A percentile compares a stretch with the other conserved stretches of the same genome.
phyloP scores from a whole-genome alignment of 345 rosid genomes.

The Capsella bursapastoris region DNA sequence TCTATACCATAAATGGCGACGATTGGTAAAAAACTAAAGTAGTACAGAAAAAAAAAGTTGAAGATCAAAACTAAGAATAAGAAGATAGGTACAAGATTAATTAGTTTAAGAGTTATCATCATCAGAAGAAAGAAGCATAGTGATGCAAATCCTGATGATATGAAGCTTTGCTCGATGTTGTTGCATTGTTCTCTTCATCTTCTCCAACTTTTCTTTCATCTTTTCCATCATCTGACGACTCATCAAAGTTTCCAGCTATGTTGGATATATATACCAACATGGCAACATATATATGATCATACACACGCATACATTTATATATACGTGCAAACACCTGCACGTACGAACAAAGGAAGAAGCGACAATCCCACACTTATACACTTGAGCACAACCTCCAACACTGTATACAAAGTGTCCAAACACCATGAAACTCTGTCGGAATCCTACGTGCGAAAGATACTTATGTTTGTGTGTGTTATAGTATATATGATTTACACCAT shows the following conservation, averaged over 20 bases:
- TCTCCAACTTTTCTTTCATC: slow-evolving; percentile 55
- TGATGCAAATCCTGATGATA: slow-evolving; percentile 63
- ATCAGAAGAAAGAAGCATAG: slow-evolving; percentile 73
- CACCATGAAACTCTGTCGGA: slow-evolving; percentile 43
- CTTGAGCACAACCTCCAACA: slow-evolving; percentile 36
- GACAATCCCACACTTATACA: slow-evolving; percentile 33
- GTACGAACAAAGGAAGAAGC: slow-evolving; percentile 36
- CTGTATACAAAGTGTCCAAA: slow-evolving; percentile 37
- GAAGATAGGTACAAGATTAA: not conserved
- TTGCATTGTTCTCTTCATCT: slow-evolving; percentile 66
- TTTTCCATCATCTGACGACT: slow-evolving; percentile 27
- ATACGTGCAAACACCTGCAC: slow-evolving; percentile 34
- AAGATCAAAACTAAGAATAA: slow-evolving; percentile 10
- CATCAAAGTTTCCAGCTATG: slow-evolving; percentile 34
- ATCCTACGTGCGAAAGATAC: slow-evolving; percentile 28
- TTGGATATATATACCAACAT: slow-evolving; percentile 11
- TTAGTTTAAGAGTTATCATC: slow-evolving; percentile 17
- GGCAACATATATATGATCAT: slow-evolving; percentile 2
- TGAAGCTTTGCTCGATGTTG: slow-evolving; percentile 68
- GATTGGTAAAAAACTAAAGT: not conserved
- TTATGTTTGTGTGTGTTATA: not conserved
- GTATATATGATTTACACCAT: slow-evolving; percentile 24
- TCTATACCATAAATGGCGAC: slow-evolving; percentile 10
- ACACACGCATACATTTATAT: slow-evolving; percentile 31
- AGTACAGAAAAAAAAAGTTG: not conserved